Conservation (phyloP, 2,329 filamentous ascomycete genomes). For the Diaporthe citrichinensis region DNA sequence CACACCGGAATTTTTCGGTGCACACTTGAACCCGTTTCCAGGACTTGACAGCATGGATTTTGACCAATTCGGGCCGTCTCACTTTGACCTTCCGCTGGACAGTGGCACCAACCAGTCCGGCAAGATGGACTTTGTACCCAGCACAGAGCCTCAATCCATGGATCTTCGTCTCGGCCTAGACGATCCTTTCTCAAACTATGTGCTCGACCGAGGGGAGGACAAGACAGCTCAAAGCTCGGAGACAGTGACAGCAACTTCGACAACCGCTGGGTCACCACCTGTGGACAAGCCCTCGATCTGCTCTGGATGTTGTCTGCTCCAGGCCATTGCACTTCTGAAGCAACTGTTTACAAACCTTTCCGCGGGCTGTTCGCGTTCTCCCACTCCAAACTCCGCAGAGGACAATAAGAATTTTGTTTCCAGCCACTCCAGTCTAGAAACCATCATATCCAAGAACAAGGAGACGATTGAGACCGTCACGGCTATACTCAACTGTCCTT, state of each 20-base stretch:
- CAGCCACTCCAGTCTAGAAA: constrained; percentile 36
- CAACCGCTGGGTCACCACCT: not conserved
- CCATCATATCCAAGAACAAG: constrained; percentile 49
- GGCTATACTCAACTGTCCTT: constrained; percentile 52
- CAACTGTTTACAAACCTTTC: constrained; percentile 44
- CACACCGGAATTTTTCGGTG: not conserved
- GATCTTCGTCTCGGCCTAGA: not conserved
- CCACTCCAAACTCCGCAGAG: not conserved
- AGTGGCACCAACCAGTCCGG: not conserved
- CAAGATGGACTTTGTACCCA: not conserved
- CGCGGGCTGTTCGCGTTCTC: not conserved
- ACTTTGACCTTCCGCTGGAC: not conserved
- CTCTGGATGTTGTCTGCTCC: constrained; percentile 41
- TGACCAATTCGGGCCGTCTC: not conserved
- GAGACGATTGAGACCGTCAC: constrained; percentile 48
- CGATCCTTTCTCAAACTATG: not conserved
- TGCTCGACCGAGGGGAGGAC: not conserved
- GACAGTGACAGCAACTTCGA: not conserved
- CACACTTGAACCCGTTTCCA: not conserved
- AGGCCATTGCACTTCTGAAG: constrained; percentile 46
- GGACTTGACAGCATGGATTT: not conserved
- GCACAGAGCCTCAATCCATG: not conserved
- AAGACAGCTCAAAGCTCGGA: not conserved
- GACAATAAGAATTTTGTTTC: not conserved
- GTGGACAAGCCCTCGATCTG: not conserved